A percentile compares a stretch with the other conserved stretches of the same genome.
Conservation (phyloP, 2,329 filamentous ascomycete genomes). For the Colletotrichum trifolii region DNA sequence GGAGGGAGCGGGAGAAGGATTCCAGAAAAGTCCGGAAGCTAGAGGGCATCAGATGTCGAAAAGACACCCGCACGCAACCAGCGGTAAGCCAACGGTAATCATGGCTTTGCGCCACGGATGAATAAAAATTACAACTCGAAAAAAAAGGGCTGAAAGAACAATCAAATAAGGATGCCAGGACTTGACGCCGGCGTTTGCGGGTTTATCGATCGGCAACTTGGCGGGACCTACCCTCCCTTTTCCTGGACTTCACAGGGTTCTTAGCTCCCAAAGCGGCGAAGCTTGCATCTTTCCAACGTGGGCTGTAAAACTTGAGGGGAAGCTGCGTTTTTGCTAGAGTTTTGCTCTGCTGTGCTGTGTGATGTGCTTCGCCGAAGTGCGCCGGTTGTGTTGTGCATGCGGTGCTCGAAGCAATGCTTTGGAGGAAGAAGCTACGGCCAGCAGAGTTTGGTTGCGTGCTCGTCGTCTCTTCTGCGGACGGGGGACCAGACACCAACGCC, state of each 20-base stretch:
- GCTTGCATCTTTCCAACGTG: constrained; percentile 21
- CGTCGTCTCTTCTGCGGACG: too few relatives aligned
- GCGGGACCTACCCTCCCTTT: constrained; percentile 10
- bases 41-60: not conserved
- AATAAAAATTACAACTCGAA: too few relatives aligned
- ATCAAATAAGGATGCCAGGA: not conserved
- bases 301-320: not conserved
- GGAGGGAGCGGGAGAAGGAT: constrained; percentile 24
- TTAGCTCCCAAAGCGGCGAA: constrained; percentile 19
- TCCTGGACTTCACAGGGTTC: constrained; percentile 7
- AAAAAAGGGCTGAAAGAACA: constrained; percentile 11
- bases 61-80: too few relatives aligned
- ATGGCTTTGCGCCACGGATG: too few relatives aligned
- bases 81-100: too few relatives aligned
- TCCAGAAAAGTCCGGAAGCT: constrained; percentile 21
- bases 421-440: too few relatives aligned
- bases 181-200: constrained; percentile 26
- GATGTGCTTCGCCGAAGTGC: too few relatives aligned
- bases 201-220: constrained; percentile 23
- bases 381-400: too few relatives aligned
- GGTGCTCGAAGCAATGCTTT: too few relatives aligned
- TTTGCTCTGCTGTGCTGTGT: too few relatives aligned
- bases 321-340: not conserved
- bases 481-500: too few relatives aligned
- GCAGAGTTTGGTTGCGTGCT: too few relatives aligned